Evolutionary conservation across 1,139 yeast genomes (phyloP).

Genomic region (Blastobotrys elegans): DNA sequence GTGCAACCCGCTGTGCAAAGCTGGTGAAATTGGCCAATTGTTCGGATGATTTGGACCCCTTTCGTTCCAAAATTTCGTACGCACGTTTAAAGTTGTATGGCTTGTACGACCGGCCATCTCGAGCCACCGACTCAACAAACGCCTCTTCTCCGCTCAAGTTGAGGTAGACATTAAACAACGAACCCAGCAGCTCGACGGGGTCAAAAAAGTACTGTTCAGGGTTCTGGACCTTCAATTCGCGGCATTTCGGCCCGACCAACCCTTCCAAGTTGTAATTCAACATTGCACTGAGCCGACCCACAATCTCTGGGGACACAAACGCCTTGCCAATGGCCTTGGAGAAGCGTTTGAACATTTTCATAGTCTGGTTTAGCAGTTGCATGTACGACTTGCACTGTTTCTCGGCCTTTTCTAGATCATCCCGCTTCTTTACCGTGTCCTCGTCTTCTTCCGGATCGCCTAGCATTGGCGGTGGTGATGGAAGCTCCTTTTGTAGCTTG

Average conservation of each 20-base stretch:
- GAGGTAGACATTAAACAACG: slow-evolving; percentile 68
- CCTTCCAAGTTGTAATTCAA: slow-evolving; percentile 84
- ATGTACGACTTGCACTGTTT: slow-evolving; percentile 75
- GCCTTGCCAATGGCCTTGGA: slow-evolving; percentile 84
- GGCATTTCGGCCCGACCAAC: slow-evolving; percentile 91
- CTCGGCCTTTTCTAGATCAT: slow-evolving; percentile 59
- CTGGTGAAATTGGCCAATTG: slow-evolving; percentile 47
- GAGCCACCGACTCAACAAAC: slow-evolving; percentile 75
- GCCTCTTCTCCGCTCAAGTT: slow-evolving; percentile 60
- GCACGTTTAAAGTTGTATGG: slow-evolving; percentile 66
- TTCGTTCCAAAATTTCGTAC: slow-evolving; percentile 53
- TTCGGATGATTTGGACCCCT: slow-evolving; percentile 49
- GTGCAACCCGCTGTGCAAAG: slow-evolving; percentile 63
- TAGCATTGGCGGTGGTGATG: slow-evolving; percentile 14
- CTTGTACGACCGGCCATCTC: slow-evolving; percentile 84
- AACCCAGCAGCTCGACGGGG: slow-evolving; percentile 66
- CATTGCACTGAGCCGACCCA: slow-evolving; percentile 93
- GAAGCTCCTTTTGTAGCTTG: slow-evolving; percentile 55
- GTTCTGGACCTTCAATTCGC: slow-evolving; percentile 75
- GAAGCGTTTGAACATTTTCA: slow-evolving; percentile 71
- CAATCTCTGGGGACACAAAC: slow-evolving; percentile 83
- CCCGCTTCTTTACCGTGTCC: slow-evolving; percentile 46
- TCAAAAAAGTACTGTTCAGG: slow-evolving; percentile 83
- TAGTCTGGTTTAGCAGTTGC: slow-evolving; percentile 79
- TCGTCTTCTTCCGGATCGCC: slow-evolving; percentile 18